These are phyloP conservation scores for Gaeumannomyces tritici DNA, from an alignment of 2,329 filamentous ascomycete species.

Conservation along the genomic window DNA sequence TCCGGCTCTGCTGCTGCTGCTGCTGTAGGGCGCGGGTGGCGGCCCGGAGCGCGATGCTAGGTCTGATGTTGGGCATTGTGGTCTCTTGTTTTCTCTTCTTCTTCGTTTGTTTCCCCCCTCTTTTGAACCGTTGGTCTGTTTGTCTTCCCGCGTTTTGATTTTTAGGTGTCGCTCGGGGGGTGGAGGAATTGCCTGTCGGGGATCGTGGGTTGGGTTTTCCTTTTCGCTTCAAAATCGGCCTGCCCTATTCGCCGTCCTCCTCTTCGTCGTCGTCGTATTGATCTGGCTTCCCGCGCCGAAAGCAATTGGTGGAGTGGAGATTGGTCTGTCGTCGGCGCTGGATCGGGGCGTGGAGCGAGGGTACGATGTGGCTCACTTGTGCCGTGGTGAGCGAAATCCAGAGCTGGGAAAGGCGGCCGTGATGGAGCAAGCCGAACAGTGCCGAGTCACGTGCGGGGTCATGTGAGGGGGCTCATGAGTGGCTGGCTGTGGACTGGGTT, in stretches of 20 bases:
- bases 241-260: background rate
- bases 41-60: background rate
- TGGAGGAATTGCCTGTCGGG: background rate
- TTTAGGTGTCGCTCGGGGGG: too few species aligned
- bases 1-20: background rate
- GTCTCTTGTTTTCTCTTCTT: background rate
- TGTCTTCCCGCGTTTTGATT: too few species aligned
- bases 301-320: constrained; percentile 1
- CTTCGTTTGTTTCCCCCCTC: background rate
- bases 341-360: background rate
- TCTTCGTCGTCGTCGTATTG: background rate
- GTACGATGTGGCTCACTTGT: background rate
- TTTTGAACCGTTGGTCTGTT: background rate
- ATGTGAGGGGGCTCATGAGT: background rate
- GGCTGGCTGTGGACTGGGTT: too few species aligned
- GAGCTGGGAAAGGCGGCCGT: background rate
- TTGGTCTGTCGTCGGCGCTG: background rate
- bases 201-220: too few species aligned
- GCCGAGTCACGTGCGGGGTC: background rate
- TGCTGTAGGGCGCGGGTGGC: background rate
- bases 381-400: constrained; percentile 1
- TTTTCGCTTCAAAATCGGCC: background rate
- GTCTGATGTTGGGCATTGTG: constrained; percentile 2
- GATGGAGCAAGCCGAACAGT: background rate
- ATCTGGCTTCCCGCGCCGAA: background rate